Conservation (phyloP, 1,139 yeast species). For the Zygosaccharomyces sapae region DNA sequence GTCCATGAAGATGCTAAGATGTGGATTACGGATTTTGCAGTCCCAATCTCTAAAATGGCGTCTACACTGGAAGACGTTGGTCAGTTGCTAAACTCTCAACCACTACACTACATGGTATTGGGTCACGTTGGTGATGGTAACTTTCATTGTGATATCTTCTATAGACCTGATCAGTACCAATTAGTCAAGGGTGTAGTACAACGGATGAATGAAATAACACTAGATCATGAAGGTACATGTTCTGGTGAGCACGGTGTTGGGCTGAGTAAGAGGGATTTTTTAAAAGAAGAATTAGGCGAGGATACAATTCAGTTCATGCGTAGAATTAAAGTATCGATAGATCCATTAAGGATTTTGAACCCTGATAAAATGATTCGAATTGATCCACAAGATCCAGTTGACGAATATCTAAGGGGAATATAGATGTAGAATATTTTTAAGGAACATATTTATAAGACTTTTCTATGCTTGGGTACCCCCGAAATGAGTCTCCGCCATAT, state of each 20-base stretch:
- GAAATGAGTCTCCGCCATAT: constrained; percentile 67
- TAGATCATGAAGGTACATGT: constrained; percentile 52
- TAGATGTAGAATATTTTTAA: background rate
- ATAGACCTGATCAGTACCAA: constrained; percentile 37
- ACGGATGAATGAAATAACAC: constrained; percentile 38
- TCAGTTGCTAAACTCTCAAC: constrained; percentile 36
- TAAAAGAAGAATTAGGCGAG: constrained; percentile 49
- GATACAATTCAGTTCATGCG: constrained; percentile 55
- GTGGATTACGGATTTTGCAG: constrained; percentile 64
- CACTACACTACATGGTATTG: constrained; percentile 48
- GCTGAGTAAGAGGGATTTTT: constrained; percentile 49
- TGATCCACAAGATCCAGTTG: constrained; percentile 46
- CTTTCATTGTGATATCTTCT: constrained; percentile 53
- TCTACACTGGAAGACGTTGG: constrained; percentile 48
- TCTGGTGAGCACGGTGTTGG: constrained; percentile 68
- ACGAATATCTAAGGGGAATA: constrained; percentile 9
- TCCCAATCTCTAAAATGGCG: constrained; percentile 51
- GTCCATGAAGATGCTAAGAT: constrained; percentile 48
- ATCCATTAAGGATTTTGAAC: constrained; percentile 53
- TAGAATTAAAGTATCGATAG: constrained; percentile 49
- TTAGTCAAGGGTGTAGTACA: constrained; percentile 34
- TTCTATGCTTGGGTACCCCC: constrained; percentile 22
- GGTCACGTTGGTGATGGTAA: constrained; percentile 67
- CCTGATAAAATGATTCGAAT: constrained; percentile 58
- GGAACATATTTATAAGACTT: background rate